phyloP scores from a whole-genome alignment of 768 basidiomycete genomes.

The Leccinum longicurvipes region DNA sequence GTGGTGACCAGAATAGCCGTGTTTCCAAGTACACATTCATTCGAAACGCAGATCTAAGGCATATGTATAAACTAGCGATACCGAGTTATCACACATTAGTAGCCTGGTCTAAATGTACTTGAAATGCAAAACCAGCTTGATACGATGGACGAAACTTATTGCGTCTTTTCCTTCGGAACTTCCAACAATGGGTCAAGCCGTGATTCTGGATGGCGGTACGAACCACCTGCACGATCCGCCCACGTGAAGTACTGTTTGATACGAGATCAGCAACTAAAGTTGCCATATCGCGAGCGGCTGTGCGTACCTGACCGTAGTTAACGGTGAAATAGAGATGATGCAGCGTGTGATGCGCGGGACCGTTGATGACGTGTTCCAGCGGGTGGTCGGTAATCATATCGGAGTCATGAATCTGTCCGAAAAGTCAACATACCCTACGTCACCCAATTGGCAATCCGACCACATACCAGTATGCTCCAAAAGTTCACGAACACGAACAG shows the following conservation, averaged over 20 bases:
- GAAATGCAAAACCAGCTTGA: not conserved
- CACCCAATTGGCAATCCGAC: not conserved
- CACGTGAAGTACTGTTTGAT: constrained; percentile 88
- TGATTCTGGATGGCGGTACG: constrained; percentile 86
- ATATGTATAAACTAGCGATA: not conserved
- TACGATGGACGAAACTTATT: constrained; percentile 3
- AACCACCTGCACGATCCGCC: constrained; percentile 80
- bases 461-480: constrained; percentile 85
- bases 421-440: not conserved
- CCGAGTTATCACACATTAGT: constrained; percentile 18
- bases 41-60: not conserved
- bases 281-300: constrained; percentile 23
- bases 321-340: constrained; percentile 97
- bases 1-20: not conserved
- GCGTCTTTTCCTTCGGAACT: constrained; percentile 31
- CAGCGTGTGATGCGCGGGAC: constrained; percentile 96
- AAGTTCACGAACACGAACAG: constrained; percentile 92
- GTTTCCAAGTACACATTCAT: not conserved
- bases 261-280: constrained; percentile 14
- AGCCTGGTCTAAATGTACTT: constrained; percentile 14
- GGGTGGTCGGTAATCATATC: constrained; percentile 95
- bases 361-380: constrained; percentile 89
- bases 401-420: constrained; percentile 86
- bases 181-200: constrained; percentile 84
- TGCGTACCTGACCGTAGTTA: constrained; percentile 85